Conservation (phyloP, 345 rosid species). For the Syzygium jambos region DNA sequence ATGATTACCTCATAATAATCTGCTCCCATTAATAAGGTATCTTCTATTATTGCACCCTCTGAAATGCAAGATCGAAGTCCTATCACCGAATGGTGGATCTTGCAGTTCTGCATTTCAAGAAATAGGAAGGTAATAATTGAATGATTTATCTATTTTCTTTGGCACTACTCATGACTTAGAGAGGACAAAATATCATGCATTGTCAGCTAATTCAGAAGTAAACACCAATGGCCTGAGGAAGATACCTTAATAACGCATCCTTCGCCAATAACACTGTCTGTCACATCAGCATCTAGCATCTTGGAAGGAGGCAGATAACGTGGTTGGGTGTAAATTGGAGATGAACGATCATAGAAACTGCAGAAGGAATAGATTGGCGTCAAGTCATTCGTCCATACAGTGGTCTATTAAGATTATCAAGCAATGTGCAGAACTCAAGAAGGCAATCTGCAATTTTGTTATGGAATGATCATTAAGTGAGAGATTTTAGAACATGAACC, state of each 20-base stretch:
- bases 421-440: not conserved
- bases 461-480: not conserved
- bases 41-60: conserved; percentile 93
- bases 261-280: conserved; percentile 95
- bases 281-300: conserved; percentile 98
- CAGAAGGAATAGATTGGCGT: not conserved
- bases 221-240: not conserved
- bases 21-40: conserved; percentile 89
- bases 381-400: not conserved
- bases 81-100: conserved; percentile 89
- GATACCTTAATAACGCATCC: conserved; percentile 91
- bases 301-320: conserved; percentile 93
- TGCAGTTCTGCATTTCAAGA: conserved; percentile 56
- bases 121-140: not conserved
- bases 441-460: not conserved
- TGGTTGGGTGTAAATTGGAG: conserved; percentile 97
- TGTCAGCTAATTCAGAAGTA: not conserved
- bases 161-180: not conserved
- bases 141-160: not conserved
- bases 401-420: not conserved
- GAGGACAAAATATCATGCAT: not conserved
- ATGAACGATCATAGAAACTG: conserved; percentile 94
- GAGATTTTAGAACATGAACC: not conserved
- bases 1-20: conserved; percentile 78
- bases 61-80: conserved; percentile 96